Evolutionary conservation across 768 basidiomycete species (phyloP).

Genomic region (Xanthoconium purpureum): DNA sequence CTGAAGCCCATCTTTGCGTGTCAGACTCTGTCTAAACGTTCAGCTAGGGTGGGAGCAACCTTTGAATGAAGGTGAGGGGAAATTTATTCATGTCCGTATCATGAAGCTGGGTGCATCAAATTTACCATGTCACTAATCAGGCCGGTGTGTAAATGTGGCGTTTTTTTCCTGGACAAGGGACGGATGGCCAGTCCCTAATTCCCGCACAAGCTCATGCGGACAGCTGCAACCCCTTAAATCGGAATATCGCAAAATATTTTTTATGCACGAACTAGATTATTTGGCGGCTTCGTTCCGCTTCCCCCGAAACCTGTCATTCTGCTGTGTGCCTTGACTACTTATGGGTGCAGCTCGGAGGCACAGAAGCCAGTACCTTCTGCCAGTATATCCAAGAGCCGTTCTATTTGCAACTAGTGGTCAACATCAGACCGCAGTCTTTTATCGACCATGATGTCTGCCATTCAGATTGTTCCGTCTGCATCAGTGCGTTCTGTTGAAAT

Average conservation of each 20-base stretch:
- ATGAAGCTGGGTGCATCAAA: conserved; percentile 21
- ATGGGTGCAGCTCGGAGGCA: conserved; percentile 3
- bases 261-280: conserved; percentile 9
- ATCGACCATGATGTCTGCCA: not conserved
- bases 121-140: conserved; percentile 1
- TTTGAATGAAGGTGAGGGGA: conserved; percentile 5
- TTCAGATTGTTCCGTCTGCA: not conserved
- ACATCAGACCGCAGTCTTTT: not conserved
- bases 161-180: conserved; percentile 5
- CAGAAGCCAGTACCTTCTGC: not conserved
- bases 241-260: conserved; percentile 9
- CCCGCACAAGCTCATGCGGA: conserved; percentile 13
- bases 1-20: conserved; percentile 15
- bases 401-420: not conserved
- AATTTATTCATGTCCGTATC: conserved; percentile 25
- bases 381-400: not conserved
- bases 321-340: not conserved
- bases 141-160: conserved; percentile 7
- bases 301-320: not conserved
- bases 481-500: conserved; percentile 4
- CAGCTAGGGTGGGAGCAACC: not conserved
- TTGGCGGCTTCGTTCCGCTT: conserved; percentile 8
- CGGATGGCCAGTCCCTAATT: conserved; percentile 15
- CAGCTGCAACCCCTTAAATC: conserved; percentile 5
- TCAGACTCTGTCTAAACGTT: conserved; percentile 7